These are phyloP conservation scores for Lasiosphaeris hirsuta DNA, from an alignment of 495 filamentous ascomycete species.

Conservation along the genomic window DNA sequence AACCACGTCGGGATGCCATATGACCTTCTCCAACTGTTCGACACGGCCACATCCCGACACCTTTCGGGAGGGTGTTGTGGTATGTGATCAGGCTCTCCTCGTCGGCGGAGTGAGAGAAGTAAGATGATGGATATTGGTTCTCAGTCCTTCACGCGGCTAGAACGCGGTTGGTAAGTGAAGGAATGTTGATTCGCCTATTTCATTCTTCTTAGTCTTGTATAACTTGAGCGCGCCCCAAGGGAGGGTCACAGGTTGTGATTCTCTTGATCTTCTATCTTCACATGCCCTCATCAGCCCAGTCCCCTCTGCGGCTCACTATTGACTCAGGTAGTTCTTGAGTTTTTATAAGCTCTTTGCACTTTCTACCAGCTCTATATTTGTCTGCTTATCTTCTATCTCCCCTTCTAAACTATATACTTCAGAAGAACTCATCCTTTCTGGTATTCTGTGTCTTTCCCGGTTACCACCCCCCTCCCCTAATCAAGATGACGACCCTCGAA, in stretches of 20 bases:
- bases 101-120: no score
- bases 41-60: no score
- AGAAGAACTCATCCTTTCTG: no score
- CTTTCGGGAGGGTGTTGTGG: no score
- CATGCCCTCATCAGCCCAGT: neutral
- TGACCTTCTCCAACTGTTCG: no score
- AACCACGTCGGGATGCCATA: no score
- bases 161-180: neutral
- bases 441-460: neutral
- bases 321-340: neutral
- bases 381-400: neutral
- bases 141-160: no score
- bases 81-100: no score
- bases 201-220: neutral
- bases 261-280: neutral
- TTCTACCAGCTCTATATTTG: neutral
- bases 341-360: neutral
- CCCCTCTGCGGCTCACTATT: neutral
- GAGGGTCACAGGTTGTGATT: constrained; percentile 1
- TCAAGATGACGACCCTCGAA: constrained; percentile 27
- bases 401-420: no score
- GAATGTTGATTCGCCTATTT: neutral
- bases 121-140: no score
- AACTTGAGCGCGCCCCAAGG: neutral
- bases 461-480: no score